A percentile compares a stretch with the other conserved stretches of the same genome.
These are phyloP conservation scores for Phoma herbarum DNA, from an alignment of 2,329 filamentous ascomycete species.

Conservation along the genomic window DNA sequence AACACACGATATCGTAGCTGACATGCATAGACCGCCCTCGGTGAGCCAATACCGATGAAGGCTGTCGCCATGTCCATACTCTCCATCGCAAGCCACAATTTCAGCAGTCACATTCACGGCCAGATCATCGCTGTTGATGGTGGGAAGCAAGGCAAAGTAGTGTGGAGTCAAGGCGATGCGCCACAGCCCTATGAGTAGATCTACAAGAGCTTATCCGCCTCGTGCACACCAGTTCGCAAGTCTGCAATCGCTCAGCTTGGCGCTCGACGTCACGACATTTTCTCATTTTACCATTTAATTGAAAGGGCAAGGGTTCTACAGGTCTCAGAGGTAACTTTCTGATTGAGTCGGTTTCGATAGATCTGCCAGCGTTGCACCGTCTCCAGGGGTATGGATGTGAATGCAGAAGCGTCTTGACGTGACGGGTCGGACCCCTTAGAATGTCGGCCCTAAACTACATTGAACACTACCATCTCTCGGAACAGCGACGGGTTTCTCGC, in stretches of 20 bases:
- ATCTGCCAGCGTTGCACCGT: slow-evolving; percentile 1
- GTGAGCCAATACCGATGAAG: slow-evolving; percentile 50
- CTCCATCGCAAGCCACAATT: slow-evolving; percentile 58
- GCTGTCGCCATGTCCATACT: slow-evolving; percentile 57
- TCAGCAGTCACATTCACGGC: slow-evolving; percentile 56
- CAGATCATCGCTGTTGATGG: slow-evolving; percentile 58
- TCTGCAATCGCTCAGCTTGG: background rate
- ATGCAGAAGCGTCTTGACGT: slow-evolving; percentile 2
- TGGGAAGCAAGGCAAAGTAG: slow-evolving; percentile 57
- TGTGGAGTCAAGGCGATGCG: slow-evolving; percentile 51
- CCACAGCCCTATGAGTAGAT: slow-evolving; percentile 11
- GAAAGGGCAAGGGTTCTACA: background rate
- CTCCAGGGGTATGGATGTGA: slow-evolving; percentile 4
- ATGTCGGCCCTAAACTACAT: slow-evolving; percentile 3
- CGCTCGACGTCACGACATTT: background rate
- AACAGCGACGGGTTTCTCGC: slow-evolving; percentile 1
- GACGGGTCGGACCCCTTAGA: slow-evolving; percentile 1
- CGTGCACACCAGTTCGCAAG: background rate
- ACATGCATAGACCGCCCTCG: slow-evolving; percentile 45
- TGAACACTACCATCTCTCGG: slow-evolving; percentile 3
- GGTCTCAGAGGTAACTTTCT: background rate
- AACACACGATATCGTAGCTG: background rate
- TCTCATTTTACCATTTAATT: background rate
- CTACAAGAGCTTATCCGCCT: background rate
- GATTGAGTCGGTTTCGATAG: slow-evolving; percentile 5